These are phyloP conservation scores for Pseudonitzschia multistriata DNA, from an alignment of 108 stramenopile genomes.

Conservation along the genomic window DNA sequence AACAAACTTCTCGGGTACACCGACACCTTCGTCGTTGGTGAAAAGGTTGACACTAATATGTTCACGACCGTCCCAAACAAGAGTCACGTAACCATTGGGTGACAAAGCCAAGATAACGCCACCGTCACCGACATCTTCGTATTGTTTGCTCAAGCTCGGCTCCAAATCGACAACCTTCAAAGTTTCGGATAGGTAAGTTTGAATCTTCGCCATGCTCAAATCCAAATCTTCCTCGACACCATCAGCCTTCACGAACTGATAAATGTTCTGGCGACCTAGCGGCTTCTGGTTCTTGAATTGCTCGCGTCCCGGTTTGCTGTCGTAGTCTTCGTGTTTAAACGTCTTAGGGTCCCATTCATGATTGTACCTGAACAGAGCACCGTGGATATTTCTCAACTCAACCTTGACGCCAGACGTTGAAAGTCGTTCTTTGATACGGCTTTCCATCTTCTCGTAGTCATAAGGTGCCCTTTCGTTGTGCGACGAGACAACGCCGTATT, in stretches of 20 bases:
- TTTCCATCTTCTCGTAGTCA: slow-evolving; percentile 18
- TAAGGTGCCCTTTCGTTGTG: slow-evolving; percentile 1
- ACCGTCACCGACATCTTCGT: slow-evolving; percentile 26
- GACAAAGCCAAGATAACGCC: slow-evolving; percentile 18
- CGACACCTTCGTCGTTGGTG: slow-evolving; percentile 29
- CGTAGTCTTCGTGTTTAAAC: slow-evolving; percentile 55
- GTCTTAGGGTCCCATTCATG: slow-evolving; percentile 17
- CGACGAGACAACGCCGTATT: slow-evolving; percentile 20
- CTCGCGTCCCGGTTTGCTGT: slow-evolving; percentile 48
- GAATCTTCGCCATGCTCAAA: slow-evolving; percentile 10
- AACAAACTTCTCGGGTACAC: slow-evolving; percentile 18
- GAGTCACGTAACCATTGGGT: slow-evolving; percentile 21
- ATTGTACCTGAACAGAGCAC: slow-evolving; percentile 12
- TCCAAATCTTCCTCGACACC: slow-evolving; percentile 2
- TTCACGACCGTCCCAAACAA: slow-evolving; percentile 43
- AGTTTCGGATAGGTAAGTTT: not conserved
- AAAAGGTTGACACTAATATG: slow-evolving; percentile 50
- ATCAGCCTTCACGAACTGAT: slow-evolving; percentile 42
- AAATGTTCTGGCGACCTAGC: slow-evolving; percentile 60
- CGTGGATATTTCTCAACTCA: slow-evolving; percentile 18
- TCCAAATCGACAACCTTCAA: slow-evolving; percentile 8
- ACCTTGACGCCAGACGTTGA: not conserved
- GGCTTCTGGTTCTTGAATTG: slow-evolving; percentile 69
- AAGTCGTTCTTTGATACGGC: slow-evolving; percentile 16
- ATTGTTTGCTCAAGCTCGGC: slow-evolving; percentile 13